A percentile compares a stretch with the other conserved stretches of the same genome.
Evolutionary conservation across 495 filamentous ascomycete genomes (phyloP).

Genomic region (Glonium stellatum): DNA sequence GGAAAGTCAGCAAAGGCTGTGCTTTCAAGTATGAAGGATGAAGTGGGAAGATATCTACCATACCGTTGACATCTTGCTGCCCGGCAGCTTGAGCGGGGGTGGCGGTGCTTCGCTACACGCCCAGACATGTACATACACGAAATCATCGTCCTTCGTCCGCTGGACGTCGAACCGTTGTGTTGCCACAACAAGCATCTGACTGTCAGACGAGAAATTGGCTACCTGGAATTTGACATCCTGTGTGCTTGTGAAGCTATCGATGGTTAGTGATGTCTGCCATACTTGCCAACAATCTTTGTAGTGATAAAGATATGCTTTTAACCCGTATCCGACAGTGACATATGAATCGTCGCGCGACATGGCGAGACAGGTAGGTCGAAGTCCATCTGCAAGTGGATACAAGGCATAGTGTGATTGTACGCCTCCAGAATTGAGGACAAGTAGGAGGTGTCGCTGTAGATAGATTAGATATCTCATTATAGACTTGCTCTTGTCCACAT

Average conservation of each 20-base stretch:
- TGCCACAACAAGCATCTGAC: neutral
- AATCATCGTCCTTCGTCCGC: constrained; percentile 3
- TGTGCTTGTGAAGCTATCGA: neutral
- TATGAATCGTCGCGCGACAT: neutral
- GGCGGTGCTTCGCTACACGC: neutral
- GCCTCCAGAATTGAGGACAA: neutral
- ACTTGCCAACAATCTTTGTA: neutral
- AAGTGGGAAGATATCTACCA: neutral
- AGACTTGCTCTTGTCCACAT: neutral
- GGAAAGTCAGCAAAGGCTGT: neutral
- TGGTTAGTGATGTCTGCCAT: neutral
- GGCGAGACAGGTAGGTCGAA: neutral
- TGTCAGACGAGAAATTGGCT: neutral
- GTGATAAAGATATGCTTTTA: neutral
- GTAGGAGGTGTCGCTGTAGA: neutral
- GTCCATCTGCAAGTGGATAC: neutral
- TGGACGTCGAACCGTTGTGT: neutral
- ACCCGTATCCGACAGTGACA: constrained; percentile 1
- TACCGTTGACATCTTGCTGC: constrained; percentile 7
- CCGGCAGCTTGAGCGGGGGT: neutral
- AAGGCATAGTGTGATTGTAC: neutral
- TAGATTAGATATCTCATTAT: neutral
- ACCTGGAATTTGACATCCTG: neutral
- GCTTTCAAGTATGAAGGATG: neutral
- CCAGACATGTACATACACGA: constrained; percentile 1